Evolutionary conservation across 2,329 filamentous ascomycete species (phyloP).

Genomic region (Beauveria caledonica): DNA sequence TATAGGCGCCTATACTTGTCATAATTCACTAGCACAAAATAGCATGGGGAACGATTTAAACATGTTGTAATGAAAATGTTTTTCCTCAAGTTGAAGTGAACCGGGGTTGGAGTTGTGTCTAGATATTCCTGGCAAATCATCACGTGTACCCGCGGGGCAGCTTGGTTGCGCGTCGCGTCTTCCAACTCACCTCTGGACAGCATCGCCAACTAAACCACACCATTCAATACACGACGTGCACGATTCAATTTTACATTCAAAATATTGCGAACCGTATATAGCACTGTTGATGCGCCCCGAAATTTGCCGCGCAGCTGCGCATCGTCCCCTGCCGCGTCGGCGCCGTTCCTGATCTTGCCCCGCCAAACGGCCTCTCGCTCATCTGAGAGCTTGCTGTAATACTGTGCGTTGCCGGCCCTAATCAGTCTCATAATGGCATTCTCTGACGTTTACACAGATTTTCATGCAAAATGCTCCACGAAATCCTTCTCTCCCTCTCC

Average conservation of each 20-base stretch:
- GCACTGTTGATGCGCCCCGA: neutral
- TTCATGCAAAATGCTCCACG: conserved; percentile 71
- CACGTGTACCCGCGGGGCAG: conserved; percentile 9
- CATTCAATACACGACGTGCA: neutral
- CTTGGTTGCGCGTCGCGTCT: neutral
- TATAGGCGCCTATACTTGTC: neutral
- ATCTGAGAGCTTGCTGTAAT: neutral
- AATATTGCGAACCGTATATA: neutral
- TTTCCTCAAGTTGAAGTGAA: neutral
- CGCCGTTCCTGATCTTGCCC: neutral
- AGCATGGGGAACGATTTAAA: neutral
- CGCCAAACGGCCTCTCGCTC: neutral
- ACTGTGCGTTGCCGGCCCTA: neutral
- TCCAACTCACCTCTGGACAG: neutral
- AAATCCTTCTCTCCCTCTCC: conserved; percentile 92
- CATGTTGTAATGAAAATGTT: neutral
- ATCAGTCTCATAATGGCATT: neutral
- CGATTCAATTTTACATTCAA: neutral
- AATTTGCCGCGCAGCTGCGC: conserved; percentile 2
- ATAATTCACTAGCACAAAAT: neutral
- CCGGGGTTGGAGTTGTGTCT: neutral
- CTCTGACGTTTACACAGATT: neutral
- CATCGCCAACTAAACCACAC: neutral
- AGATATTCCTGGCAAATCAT: neutral
- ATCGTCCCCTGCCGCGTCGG: neutral